Base-by-base conservation (phyloP, 2,329 filamentous ascomycete genomes). In the Penicillium janthinellum region DNA sequence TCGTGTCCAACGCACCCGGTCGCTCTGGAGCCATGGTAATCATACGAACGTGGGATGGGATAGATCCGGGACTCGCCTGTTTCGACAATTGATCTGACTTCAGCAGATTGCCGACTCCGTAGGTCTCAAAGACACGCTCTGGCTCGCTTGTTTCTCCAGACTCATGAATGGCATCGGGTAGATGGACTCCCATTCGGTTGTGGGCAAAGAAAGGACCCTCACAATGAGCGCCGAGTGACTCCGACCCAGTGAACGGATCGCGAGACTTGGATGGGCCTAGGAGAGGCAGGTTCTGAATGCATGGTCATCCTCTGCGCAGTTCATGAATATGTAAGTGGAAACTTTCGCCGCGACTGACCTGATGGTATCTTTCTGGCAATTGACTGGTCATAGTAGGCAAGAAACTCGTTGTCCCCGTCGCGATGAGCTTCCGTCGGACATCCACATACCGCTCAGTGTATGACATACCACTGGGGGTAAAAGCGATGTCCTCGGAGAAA, bases 401-500 rank as follows among this genome's bases (percentile, higher is more conserved):
- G 42, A 61, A 63, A 48, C 60, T 64, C 17, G 63, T 64, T 15
- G 56, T 63, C 12, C 63, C 63, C 0, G 60, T 64, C 6, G 38
- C 25, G 38, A 63, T 55, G 28, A 64, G 51, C 28, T 57, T 60
- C 54, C 44, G 58, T 20, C 61, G 57, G 15, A 55, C 56, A 17
- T 57, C 60, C 15, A 44, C 38, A n/a, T 61, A 51, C 28, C 61
- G 49, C 34, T 63, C 31, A 17, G 10, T 54, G 25, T 63, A 41
- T 28, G 58, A 64, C 15, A 42, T 14, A 22, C 44, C 34, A 6
- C 17, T 47, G 10, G 35, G 20, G 20, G 57, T 51, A 5, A 45
- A 25, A 35, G 62, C 28, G 11, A 38, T 44, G 25, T 59, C 57
- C 12, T 87, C 86, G 3, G 60, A 61, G 47, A 64, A 63, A 47